Evolutionary conservation across 2,329 filamentous ascomycete genomes (phyloP), one percentile per base, ranked within the genome.

Genomic region (Cercospora janseana): DNA sequence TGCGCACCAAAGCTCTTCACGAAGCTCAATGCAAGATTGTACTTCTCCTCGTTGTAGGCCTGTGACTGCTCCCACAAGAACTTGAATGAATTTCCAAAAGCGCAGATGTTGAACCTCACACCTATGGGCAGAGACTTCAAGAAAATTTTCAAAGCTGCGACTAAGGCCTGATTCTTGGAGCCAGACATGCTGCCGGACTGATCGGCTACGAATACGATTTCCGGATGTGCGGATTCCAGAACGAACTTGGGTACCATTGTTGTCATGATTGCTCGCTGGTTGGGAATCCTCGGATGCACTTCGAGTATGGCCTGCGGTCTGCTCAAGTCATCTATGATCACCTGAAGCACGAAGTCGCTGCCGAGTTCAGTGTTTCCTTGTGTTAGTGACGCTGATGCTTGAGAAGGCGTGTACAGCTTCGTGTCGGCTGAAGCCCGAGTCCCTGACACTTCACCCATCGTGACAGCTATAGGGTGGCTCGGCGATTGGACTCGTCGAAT

Each of bases 131-230:
- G 70, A 0, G 81, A 85, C 62, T 83, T 85, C 49, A 87, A 69
- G 58, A 87, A 86, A 16, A 86, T 70, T 4, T 77, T 74, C 16
- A 87, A 70, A 0, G 82, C 82, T 1, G 75, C 68, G 18, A 75
- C 69, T 3, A 84, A 72, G 24, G 81, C 75, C 0, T 58, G 55
- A 1, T 85, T 85, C 29, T 76, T 79, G 4, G 57, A 55, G 0
- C 66, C 62, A 0, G 32, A 20, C 83, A 86, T 86, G 51, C 82
- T 86, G 0, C 83, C 85, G 49, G 83, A 87, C 44, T 85, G 78
- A 63, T 90, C 86, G 48, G 82, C 85, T 4, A 90, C 70, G 57
- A 90, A 88, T 13, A 89, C 79, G 16, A 90, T 76, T 62, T 90
- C 86, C 0, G 77, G 77, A 13, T 66, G 69, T 6, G 75, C 72